Conservation (phyloP, 176 grass and related monocot species). For the Aechmea fasciata region DNA sequence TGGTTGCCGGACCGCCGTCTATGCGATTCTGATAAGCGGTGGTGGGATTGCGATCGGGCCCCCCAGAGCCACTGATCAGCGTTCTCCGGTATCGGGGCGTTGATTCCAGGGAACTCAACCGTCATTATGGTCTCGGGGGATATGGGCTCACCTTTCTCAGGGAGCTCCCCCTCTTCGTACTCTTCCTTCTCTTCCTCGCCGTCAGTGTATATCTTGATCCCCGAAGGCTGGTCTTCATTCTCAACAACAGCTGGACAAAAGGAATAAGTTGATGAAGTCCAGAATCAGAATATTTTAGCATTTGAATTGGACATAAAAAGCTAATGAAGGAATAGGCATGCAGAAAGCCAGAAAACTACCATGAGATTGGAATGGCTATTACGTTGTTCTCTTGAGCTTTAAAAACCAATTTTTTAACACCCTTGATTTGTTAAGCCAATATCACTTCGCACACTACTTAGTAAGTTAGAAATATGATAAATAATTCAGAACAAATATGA, state of each 20-base stretch:
- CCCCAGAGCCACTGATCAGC: conserved; percentile 67
- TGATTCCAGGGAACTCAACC: conserved; percentile 82
- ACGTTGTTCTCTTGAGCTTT: too few species aligned
- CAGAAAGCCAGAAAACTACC: too few species aligned
- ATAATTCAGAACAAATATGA: neutral
- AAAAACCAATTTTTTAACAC: too few species aligned
- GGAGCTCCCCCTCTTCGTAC: conserved; percentile 69
- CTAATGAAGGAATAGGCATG: neutral
- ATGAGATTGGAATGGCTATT: too few species aligned
- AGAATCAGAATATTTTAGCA: conserved; percentile 17
- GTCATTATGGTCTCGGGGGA: conserved; percentile 49
- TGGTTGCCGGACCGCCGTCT: conserved; percentile 20
- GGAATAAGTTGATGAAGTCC: conserved; percentile 7
- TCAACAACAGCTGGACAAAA: conserved; percentile 47
- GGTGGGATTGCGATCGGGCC: conserved; percentile 20
- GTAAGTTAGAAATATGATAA: neutral
- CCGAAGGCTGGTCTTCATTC: conserved; percentile 75
- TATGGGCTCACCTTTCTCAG: conserved; percentile 28
- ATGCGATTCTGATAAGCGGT: conserved; percentile 22
- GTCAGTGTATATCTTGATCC: conserved; percentile 82
- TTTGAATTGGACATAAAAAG: neutral
- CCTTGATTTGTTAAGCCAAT: too few species aligned
- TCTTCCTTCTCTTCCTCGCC: conserved; percentile 48
- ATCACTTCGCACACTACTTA: neutral
- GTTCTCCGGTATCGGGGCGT: conserved; percentile 70